These are phyloP conservation scores for Dacryopinax spathularia DNA, from an alignment of 768 basidiomycete species.

Conservation along the genomic window DNA sequence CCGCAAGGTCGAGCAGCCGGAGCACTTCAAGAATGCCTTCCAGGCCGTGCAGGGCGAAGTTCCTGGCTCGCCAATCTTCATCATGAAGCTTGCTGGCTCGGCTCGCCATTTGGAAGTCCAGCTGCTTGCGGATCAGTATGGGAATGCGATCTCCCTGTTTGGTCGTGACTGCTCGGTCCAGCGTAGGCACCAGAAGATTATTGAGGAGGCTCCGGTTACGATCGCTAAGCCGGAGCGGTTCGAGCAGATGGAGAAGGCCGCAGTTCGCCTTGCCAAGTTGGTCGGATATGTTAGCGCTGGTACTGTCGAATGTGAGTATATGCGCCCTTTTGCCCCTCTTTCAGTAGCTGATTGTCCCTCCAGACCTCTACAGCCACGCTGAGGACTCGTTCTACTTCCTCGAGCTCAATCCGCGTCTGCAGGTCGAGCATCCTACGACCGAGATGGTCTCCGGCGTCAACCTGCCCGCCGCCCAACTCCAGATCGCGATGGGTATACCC, in stretches of 20 bases:
- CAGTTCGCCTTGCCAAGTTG: slow-evolving; percentile 96
- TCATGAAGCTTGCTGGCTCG: slow-evolving; percentile 98
- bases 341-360: not conserved
- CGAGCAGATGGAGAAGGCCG: slow-evolving; percentile 96
- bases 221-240: slow-evolving; percentile 87
- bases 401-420: slow-evolving; percentile 96
- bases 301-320: slow-evolving; percentile 78
- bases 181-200: slow-evolving; percentile 98
- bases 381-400: slow-evolving; percentile 96
- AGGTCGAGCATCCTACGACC: slow-evolving; percentile 98
- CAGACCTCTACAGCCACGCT: slow-evolving; percentile 86
- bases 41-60: slow-evolving; percentile 91
- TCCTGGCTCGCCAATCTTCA: slow-evolving; percentile 96
- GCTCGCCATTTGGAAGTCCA: slow-evolving; percentile 98
- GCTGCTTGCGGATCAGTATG: slow-evolving; percentile 96
- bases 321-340: slow-evolving; percentile 7
- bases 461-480: slow-evolving; percentile 90
- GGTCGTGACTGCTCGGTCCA: slow-evolving; percentile 99
- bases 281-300: slow-evolving; percentile 98
- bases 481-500: slow-evolving; percentile 96
- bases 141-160: slow-evolving; percentile 96
- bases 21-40: slow-evolving; percentile 87
- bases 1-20: slow-evolving; percentile 74
- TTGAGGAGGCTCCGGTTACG: slow-evolving; percentile 97
- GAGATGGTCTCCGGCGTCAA: slow-evolving; percentile 99